Conservation (phyloP, 345 rosid genomes). For the Reutealis trisperma region DNA sequence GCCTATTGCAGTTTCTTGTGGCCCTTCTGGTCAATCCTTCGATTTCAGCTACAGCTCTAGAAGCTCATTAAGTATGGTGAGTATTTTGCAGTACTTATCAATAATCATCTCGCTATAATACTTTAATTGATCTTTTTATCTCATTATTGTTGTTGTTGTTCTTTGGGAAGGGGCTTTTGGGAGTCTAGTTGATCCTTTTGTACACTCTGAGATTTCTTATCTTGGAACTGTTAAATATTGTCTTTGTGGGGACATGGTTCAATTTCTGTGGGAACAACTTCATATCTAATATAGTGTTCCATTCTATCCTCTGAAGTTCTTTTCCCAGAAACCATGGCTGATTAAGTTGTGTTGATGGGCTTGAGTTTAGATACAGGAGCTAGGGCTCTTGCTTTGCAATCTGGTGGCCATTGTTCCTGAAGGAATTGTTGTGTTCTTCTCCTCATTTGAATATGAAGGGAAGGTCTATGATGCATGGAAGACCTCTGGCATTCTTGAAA, state of each 20-base stretch:
- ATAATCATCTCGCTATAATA: not conserved
- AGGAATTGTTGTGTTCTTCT: conserved; percentile 91
- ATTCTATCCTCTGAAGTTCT: not conserved
- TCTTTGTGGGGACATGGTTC: not conserved
- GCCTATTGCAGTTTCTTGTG: conserved; percentile 76
- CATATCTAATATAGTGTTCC: not conserved
- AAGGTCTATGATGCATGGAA: conserved; percentile 80
- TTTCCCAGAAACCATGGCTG: not conserved
- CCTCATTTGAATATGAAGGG: conserved; percentile 85
- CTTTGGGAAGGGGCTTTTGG: not conserved
- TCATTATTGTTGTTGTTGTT: not conserved
- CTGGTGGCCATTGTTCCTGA: conserved; percentile 75
- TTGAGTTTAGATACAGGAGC: conserved; percentile 70
- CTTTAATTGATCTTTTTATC: not conserved
- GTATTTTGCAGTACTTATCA: conserved; percentile 22
- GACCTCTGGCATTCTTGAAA: conserved; percentile 67
- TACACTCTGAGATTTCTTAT: not conserved
- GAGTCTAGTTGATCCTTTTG: not conserved
- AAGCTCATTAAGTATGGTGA: conserved; percentile 64
- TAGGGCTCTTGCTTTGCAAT: conserved; percentile 84
- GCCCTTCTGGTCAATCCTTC: conserved; percentile 77
- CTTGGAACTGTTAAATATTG: not conserved
- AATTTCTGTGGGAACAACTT: conserved; percentile 5
- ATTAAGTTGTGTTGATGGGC: conserved; percentile 14
- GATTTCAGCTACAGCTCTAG: conserved; percentile 89